A percentile compares a stretch with the other conserved stretches of the same genome.
Conservation (phyloP, 176 grass and related monocot species). For the barley (Hordeum vulgare) region MorexV3_pseudomolecules_assembly NC_058521.1:191579952-191580451, state of each 20-base stretch:
- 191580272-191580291: not conserved
- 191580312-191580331: not conserved
- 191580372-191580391: conserved; percentile 74
- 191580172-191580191: not conserved
- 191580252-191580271: not conserved
- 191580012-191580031: conserved; percentile 95
- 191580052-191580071: not conserved
- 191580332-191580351: not conserved
- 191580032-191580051: conserved; percentile 1
- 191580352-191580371: not conserved
- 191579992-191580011: conserved; percentile 99
- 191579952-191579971: conserved; percentile 89
- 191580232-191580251: not conserved
- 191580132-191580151: not conserved
- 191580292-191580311: not conserved
- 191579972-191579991: conserved; percentile 91
- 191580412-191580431: conserved; percentile 77
- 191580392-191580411: conserved; percentile 89
- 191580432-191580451: conserved; percentile 93
- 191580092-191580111: not conserved
- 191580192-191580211: not conserved
- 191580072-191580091: not conserved
- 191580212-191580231: not conserved
- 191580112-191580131: not conserved
- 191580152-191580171: not conserved